Evolutionary conservation across 139 green algal genomes (phyloP), one percentile per base, ranked within the genome.

Genomic region (Closterium sp.): DNA sequence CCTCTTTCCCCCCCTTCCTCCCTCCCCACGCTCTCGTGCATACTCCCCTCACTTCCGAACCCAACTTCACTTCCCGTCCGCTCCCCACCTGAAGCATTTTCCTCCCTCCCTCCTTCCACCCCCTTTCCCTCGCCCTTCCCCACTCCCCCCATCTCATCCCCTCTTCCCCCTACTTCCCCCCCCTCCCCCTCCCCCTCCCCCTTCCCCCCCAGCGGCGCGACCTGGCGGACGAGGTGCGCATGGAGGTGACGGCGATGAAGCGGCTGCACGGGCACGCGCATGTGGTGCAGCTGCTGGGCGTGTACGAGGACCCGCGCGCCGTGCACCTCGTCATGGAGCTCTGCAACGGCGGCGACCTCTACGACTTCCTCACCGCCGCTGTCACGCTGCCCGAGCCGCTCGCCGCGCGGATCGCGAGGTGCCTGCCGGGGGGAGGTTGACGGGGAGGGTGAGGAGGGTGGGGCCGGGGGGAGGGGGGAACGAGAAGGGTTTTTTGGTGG

Each of bases 301-400:
- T 43, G 16, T 89, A 89, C 34, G 89, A 91, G 84, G 89, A 91
- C 36, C 8, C 84, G 16, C 33, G 31, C n/a, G 21, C 30, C n/a
- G 34, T 91, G 16, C 88, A 91, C 31, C 30, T 91, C 16, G 66
- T 91, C 25, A 91, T 91, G 89, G 89, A 91, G 89, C 66, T 91
- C 30, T 91, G 89, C 31, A 34, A 33, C 35, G 89, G 89, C 34
- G 89, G 89, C 33, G 89, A 91, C 84, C 84, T 91, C 33, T 33
- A 43, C 28, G 89, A 91, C 84, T 28, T 84, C 35, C 87, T 91
- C n/a, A 89, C 55, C 32, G 55, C 86, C 66, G 35, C 86, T 10
- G 30, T 55, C 32, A 85, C 55, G 55, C 55, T 76, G 16, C 55
- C 55, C 16, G 55, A 76, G 55, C 55, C 55, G 55, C 55, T 76